Base-by-base conservation (phyloP, 2,329 filamentous ascomycete species). In the Conoideocrella luteorostrata region DNA sequence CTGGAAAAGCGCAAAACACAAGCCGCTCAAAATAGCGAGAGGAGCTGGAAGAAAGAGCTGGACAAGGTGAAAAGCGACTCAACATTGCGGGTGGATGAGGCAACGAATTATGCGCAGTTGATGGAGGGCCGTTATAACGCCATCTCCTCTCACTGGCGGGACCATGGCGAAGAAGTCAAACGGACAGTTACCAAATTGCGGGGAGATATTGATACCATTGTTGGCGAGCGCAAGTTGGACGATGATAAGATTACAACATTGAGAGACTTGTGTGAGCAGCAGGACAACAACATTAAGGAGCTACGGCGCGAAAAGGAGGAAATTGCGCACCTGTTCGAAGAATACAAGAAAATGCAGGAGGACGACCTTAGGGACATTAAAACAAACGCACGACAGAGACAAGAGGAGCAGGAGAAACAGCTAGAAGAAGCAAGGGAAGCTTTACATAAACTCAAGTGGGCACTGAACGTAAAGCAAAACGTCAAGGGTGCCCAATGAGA, bases 391-490 rank as follows among this genome's bases (percentile, higher is more conserved):
- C 68, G 63, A 22, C 63, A 65, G 47, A 71, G 78, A 49, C 83
- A 86, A 56, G 65, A 71, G 21, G 75, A 84, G 56, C 82, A 85
- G 53, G 70, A 79, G 49, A 62, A 62, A 45, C 68, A 78, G 21
- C 64, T 84, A n/a, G 63, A 72, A 29, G 77, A 82, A 56, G 67
- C 81, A 34, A 70, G 72, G 51, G 69, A 76, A 52, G 75, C 77
- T n/a, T 66, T 86, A 40, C 71, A 80, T 49, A 79, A 87, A 67
- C 72, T 90, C 62, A 78, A 71, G 56, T 89, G 85, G 85, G 82
- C 85, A 12, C 71, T 89, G 50, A 79, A 75, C 42, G 74, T 86
- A 41, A 82, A 85, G 65, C 65, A 76, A 48, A 80, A 76, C 50
- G 71, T 82, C 44, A 70, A 69, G 45, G 75, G 68, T 43, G 74